Evolutionary conservation across 176 grass and related monocot genomes (phyloP).

Genomic region (Pharus latifolius): DNA sequence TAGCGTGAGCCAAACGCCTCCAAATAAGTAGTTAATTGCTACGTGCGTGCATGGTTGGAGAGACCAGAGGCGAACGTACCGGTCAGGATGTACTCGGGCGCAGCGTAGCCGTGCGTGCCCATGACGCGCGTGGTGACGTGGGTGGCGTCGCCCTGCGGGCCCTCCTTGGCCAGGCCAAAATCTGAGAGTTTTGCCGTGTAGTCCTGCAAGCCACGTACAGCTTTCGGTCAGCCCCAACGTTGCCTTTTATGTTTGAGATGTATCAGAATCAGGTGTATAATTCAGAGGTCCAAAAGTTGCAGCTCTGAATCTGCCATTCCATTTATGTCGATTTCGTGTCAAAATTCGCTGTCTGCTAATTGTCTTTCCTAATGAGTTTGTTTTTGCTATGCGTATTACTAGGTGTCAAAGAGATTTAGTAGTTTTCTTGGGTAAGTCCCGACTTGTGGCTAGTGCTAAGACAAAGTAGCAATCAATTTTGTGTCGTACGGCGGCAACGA

Average conservation of each 20-base stretch:
- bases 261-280: not conserved
- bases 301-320: not conserved
- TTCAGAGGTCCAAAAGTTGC: too few relatives aligned
- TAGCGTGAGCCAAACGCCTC: too few relatives aligned
- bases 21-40: not conserved
- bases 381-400: too few relatives aligned
- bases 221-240: not conserved
- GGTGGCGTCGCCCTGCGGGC: conserved; percentile 62
- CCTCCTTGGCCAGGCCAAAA: conserved; percentile 84
- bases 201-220: conserved; percentile 24
- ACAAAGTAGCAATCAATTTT: not conserved
- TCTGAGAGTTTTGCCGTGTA: conserved; percentile 94
- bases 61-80: conserved; percentile 7
- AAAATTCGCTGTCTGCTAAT: not conserved
- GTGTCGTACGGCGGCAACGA: not conserved
- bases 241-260: not conserved
- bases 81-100: conserved; percentile 85
- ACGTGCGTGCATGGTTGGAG: not conserved
- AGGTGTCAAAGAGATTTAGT: not conserved
- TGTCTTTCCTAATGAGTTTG: too few relatives aligned
- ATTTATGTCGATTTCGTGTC: not conserved
- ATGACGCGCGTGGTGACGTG: conserved; percentile 67
- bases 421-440: not conserved
- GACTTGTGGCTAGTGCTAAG: not conserved
- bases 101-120: conserved; percentile 93